Percentiles rank a stretch among this genome's conserved stretches.
Conservation (phyloP, 306 rosid genomes). For the Cicer arietinum region DNA sequence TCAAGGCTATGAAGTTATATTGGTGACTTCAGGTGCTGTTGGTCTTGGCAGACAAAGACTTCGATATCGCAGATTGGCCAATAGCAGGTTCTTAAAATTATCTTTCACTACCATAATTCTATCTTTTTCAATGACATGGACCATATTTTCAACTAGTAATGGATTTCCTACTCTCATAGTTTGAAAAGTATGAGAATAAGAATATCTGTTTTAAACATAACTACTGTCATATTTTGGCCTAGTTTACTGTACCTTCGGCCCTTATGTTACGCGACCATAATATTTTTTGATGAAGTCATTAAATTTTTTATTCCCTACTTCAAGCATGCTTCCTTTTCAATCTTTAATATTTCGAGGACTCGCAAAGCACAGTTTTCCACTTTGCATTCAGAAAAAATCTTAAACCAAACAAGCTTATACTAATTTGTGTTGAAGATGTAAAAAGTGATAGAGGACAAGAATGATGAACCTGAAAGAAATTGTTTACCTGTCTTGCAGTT, state of each 20-base stretch:
- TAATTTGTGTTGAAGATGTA: neutral
- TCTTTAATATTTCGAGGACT: neutral
- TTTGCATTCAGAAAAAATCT: neutral
- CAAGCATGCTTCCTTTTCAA: neutral
- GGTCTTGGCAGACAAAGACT: constrained; percentile 95
- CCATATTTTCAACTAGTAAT: constrained; percentile 14
- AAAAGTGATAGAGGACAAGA: constrained; percentile 4
- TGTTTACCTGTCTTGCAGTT: constrained; percentile 57
- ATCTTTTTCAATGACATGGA: neutral
- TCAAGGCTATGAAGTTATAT: constrained; percentile 84
- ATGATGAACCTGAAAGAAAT: constrained; percentile 29
- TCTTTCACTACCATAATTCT: neutral
- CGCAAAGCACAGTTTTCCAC: neutral
- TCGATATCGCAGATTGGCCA: constrained; percentile 81
- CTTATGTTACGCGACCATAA: too few species aligned
- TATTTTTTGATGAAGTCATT: neutral
- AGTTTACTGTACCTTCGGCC: too few species aligned
- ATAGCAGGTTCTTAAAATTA: constrained; percentile 70
- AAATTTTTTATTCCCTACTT: neutral
- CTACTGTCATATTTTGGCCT: too few species aligned
- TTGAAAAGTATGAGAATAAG: neutral
- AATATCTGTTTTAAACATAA: neutral
- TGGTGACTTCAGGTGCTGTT: constrained; percentile 97
- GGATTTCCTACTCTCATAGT: constrained; percentile 16
- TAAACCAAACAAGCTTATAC: neutral